These are phyloP conservation scores for Pleurotus citrinopileatus DNA, from an alignment of 768 basidiomycete genomes.

Conservation along the genomic window DNA sequence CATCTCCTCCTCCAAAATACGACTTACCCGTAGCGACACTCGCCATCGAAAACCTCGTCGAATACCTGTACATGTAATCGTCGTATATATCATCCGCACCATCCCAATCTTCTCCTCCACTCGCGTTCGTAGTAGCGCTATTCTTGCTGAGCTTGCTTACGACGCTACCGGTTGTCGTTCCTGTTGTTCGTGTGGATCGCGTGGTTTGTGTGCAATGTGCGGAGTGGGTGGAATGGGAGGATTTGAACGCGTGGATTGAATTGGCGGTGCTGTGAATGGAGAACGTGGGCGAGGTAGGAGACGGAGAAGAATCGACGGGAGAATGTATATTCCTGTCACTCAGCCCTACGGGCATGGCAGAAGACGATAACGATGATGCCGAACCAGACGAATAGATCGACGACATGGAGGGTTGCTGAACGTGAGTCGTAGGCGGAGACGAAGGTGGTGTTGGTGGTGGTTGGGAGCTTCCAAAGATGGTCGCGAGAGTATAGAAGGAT, in stretches of 20 bases:
- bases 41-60: conserved; percentile 47
- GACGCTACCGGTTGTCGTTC: neutral
- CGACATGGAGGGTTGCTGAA: too few species aligned
- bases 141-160: neutral
- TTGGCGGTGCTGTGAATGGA: neutral
- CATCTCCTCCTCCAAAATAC: neutral
- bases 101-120: conserved; percentile 51
- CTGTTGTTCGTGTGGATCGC: neutral
- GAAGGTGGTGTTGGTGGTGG: too few species aligned
- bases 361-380: too few species aligned
- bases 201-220: neutral
- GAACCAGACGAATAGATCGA: too few species aligned
- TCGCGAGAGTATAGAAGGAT: too few species aligned
- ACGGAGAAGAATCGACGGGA: too few species aligned
- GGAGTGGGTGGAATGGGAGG: neutral
- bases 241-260: neutral
- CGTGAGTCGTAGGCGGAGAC: too few species aligned
- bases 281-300: neutral
- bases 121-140: too few species aligned
- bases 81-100: conserved; percentile 75
- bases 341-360: too few species aligned
- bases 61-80: conserved; percentile 61
- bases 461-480: too few species aligned
- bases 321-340: too few species aligned
- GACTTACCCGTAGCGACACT: neutral